Conservation (phyloP, 2,329 filamentous ascomycete species). For the Xylariaceae sp. region DNA sequence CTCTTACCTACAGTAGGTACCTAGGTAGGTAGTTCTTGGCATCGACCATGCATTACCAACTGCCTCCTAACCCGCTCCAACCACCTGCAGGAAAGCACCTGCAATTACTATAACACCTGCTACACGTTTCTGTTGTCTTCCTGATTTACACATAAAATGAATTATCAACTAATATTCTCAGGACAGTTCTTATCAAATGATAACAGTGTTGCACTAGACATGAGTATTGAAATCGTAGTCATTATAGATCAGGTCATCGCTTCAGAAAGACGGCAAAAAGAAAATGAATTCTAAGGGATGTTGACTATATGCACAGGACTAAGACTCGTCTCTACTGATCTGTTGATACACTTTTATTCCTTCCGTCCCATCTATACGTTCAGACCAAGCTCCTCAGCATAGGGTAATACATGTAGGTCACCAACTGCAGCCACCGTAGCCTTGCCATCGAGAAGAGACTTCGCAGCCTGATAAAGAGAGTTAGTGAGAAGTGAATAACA, state of each 20-base stretch:
- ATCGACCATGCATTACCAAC: too few species aligned
- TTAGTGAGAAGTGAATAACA: constrained; percentile 33
- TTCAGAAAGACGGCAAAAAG: not conserved
- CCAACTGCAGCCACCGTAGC: constrained; percentile 89
- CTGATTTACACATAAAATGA: too few species aligned
- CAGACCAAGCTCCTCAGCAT: constrained; percentile 91
- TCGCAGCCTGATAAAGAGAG: constrained; percentile 71
- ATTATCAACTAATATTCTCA: too few species aligned
- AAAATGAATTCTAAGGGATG: constrained; percentile 46
- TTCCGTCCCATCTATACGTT: constrained; percentile 73
- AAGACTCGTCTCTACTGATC: constrained; percentile 47
- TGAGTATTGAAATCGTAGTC: too few species aligned
- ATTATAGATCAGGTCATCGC: not conserved
- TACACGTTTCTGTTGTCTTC: too few species aligned
- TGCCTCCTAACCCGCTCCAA: too few species aligned
- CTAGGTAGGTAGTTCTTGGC: too few species aligned
- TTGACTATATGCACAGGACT: constrained; percentile 55
- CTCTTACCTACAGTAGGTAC: too few species aligned
- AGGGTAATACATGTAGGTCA: constrained; percentile 90
- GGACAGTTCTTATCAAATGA: too few species aligned
- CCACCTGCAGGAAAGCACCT: too few species aligned
- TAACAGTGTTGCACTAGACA: too few species aligned
- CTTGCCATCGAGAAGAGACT: constrained; percentile 85
- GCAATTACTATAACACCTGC: too few species aligned
- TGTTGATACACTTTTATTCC: constrained; percentile 52